Conservation (phyloP, 257 asterid genomes). For the Thymus mandschuricus region DNA sequence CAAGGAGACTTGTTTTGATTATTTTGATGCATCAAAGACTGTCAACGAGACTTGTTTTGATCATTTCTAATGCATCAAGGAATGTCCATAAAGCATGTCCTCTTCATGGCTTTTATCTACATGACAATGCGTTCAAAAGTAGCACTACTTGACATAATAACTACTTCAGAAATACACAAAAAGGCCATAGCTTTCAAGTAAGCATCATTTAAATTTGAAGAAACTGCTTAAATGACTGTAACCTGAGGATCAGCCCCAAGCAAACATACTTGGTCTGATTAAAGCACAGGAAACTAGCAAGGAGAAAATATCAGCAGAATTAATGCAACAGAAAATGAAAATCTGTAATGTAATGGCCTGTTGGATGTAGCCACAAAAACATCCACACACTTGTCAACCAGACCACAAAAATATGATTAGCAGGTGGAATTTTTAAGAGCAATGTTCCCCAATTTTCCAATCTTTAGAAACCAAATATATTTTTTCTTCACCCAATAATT, state of each 20-base stretch:
- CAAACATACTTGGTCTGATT: neutral
- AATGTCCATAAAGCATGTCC: no score
- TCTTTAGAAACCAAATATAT: neutral
- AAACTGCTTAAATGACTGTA: conserved; percentile 12
- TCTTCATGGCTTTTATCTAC: neutral
- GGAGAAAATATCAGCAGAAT: conserved; percentile 5
- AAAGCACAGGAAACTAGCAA: neutral
- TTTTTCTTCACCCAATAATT: neutral
- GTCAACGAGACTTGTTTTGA: no score
- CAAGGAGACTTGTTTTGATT: neutral
- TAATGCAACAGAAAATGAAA: neutral
- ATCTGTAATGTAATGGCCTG: neutral
- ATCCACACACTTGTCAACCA: neutral
- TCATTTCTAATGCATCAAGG: no score
- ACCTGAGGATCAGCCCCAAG: neutral
- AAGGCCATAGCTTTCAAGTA: neutral
- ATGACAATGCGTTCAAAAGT: conserved; percentile 16
- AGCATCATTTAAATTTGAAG: neutral
- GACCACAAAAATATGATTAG: neutral
- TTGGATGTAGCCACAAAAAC: neutral
- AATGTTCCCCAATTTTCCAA: neutral
- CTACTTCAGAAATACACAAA: conserved; percentile 1
- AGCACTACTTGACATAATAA: conserved; percentile 5
- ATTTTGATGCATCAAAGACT: neutral
- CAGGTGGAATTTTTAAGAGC: neutral